phyloP scores from a whole-genome alignment of 2,329 filamentous ascomycete species.

The Fusarium praegraminearum region DNA sequence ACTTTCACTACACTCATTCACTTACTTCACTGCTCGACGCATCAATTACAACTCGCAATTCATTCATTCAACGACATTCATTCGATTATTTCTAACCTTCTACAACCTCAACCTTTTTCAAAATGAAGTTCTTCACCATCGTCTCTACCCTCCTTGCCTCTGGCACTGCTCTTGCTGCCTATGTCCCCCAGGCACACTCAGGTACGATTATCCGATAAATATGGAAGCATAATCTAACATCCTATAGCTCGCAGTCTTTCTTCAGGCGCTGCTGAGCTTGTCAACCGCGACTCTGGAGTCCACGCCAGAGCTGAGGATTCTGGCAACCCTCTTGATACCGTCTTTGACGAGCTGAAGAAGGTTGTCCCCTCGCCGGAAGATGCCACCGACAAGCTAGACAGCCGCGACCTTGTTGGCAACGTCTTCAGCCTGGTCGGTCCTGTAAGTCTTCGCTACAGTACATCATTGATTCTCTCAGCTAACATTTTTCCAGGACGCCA shows the following conservation, averaged over 20 bases:
- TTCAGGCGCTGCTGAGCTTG: not conserved
- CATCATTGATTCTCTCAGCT: not conserved
- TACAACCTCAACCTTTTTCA: not conserved
- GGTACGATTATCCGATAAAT: not conserved
- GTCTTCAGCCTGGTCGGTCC: not conserved
- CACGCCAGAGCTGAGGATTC: not conserved
- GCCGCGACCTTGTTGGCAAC: not conserved
- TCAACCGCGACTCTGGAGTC: not conserved
- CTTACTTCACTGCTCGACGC: not conserved
- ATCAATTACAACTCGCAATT: not conserved
- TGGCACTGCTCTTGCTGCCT: not conserved
- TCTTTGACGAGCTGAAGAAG: not conserved
- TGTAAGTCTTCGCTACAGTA: not conserved
- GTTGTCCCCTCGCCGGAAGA: not conserved
- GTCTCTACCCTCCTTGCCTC: not conserved
- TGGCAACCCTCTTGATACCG: not conserved
- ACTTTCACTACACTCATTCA: not conserved
- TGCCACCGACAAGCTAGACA: not conserved
- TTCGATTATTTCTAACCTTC: not conserved
- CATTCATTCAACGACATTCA: not conserved
- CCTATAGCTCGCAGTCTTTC: not conserved
- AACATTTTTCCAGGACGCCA: not conserved
- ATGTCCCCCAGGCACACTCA: not conserved
- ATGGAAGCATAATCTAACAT: not conserved
- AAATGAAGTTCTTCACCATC: slow-evolving; percentile 5